Evolutionary conservation across 2,329 filamentous ascomycete species (phyloP), one percentile per base, ranked within the genome.

Genomic region (Bipolaris oryzae): DNA sequence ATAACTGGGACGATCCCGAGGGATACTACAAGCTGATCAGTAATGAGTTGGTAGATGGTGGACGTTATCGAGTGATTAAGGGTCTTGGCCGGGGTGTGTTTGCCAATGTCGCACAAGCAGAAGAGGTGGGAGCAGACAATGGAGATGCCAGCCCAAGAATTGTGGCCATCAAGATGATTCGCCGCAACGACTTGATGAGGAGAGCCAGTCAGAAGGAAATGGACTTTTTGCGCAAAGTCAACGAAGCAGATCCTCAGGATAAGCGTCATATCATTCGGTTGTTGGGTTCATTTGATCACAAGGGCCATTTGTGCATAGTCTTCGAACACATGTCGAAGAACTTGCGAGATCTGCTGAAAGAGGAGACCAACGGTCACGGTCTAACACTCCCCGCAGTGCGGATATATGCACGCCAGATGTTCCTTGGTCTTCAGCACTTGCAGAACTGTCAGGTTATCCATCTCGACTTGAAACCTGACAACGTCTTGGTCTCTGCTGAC

Each of bases 131-230:
- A 10, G 52, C 55, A 9, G 60, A 58, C 9, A 50, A 31, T 16
- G 57, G 90, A 84, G 43, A 72, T 28, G 44, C 57, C 25, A 57
- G 34, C 20, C 61, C 70, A 55, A 88, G 86, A 66, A 76, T 90
- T n/a, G 93, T 98, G 31, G 95, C 95, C 21, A 90, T 99, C 82
- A 99, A 99, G 79, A 95, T 99, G 68, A 96, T 98, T 77, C 90
- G 95, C 61, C 96, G 96, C 76, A 98, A 99, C 70, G 93, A 96
- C 71, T 90, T 91, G 11, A 89, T 97, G 87, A 85, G 88, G 64
- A 97, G 96, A 76, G 93, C 92, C 43, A 95, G 93, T 18, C 88
- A 92, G 76, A 97, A 95, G 56, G 95, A 99, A 75, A 96, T 98
- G 73, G 90, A 91, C 39, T 96, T 98, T 63, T 79, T 99, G 44